phyloP scores from a whole-genome alignment of 1,284 basidiomycete genomes.

The Apiotrichum gracile region DNA sequence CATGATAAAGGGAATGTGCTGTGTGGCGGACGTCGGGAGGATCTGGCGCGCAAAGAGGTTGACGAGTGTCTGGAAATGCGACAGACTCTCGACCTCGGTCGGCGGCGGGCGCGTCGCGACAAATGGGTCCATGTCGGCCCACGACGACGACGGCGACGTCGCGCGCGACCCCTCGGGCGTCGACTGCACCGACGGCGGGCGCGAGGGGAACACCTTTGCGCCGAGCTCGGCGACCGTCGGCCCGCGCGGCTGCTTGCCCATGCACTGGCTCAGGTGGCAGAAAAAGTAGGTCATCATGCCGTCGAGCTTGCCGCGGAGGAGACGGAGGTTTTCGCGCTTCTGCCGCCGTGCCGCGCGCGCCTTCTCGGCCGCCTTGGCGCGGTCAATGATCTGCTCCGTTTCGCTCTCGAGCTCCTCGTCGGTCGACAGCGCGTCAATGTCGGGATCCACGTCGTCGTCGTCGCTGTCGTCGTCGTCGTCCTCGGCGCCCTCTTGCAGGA shows the following conservation, averaged over 20 bases:
- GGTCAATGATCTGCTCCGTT: slow-evolving; percentile 51
- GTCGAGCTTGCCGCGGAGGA: slow-evolving; percentile 87
- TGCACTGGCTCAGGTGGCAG: slow-evolving; percentile 56
- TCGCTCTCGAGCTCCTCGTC: slow-evolving; percentile 54
- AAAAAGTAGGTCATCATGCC: slow-evolving; percentile 78
- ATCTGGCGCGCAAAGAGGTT: slow-evolving; percentile 90
- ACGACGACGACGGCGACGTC: slow-evolving; percentile 16
- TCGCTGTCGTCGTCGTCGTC: slow-evolving; percentile 53
- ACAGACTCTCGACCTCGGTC: slow-evolving; percentile 32
- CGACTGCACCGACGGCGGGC: slow-evolving; percentile 13
- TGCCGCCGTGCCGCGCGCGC: too few relatives aligned
- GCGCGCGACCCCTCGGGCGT: slow-evolving; percentile 27
- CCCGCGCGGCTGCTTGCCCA: slow-evolving; percentile 25
- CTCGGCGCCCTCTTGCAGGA: slow-evolving; percentile 43
- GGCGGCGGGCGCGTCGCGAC: slow-evolving; percentile 14
- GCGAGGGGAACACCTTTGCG: slow-evolving; percentile 24
- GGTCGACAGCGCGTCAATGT: slow-evolving; percentile 47
- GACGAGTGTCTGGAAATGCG: slow-evolving; percentile 80
- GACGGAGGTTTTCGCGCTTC: slow-evolving; percentile 61
- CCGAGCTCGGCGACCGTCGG: slow-evolving; percentile 33
- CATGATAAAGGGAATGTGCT: slow-evolving; percentile 93
- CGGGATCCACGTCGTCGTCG: slow-evolving; percentile 52
- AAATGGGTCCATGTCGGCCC: slow-evolving; percentile 23
- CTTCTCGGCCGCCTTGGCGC: slow-evolving; percentile 38
- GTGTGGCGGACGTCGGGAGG: slow-evolving; percentile 90